Evolutionary conservation across 164 flowering plant genomes (phyloP), one percentile per base, ranked within the genome.

Genomic region (Aristolochia fimbriata): DNA sequence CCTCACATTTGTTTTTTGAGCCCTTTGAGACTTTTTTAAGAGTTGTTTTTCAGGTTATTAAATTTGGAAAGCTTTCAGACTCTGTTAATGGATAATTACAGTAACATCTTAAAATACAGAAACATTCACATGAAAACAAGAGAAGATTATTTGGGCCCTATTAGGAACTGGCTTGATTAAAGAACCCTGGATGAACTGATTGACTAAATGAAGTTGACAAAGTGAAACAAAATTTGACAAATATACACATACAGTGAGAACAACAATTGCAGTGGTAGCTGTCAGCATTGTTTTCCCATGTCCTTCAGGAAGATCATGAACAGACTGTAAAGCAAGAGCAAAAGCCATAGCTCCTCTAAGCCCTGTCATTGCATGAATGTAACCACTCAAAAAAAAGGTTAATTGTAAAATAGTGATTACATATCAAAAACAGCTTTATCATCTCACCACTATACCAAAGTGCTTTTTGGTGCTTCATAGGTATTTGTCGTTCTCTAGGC

Each of bases 271-370:
- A 27, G 99, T 94, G 33, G 99, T 94, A 57, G 99, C 96, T 41
- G 96, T 83, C 76, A 94, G 88, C 71, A 94, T 91, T 31, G 93
- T 94, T 73, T 88, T 96, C 30, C 97, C 97, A 80, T 94, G 97
- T 47, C 97, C 99, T 57, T 91, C 93, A 52, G 96, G 99, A 57
- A 94, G 93, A 81, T 94, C 99, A 78, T 94, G 99, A 70, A 88
- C 81, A 54, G 97, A 91, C 73, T 94, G 97, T 71, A 94, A 68
- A 59, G 99, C 97, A 69, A 94, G 93, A 30, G 99, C 99, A 81
- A 94, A 94, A 62, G 99, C 99, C 99, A 94, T 94, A 62, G 99
- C 99, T 31, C 99, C 99, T 77, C 99, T 82, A 68, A 94, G 97
- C 33, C 99, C 99, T 94, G 73, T 19, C 60, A 69, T 30, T 27